Conservation (phyloP, 169 alveolate genomes). For the Besnoitia besnoiti region DNA sequence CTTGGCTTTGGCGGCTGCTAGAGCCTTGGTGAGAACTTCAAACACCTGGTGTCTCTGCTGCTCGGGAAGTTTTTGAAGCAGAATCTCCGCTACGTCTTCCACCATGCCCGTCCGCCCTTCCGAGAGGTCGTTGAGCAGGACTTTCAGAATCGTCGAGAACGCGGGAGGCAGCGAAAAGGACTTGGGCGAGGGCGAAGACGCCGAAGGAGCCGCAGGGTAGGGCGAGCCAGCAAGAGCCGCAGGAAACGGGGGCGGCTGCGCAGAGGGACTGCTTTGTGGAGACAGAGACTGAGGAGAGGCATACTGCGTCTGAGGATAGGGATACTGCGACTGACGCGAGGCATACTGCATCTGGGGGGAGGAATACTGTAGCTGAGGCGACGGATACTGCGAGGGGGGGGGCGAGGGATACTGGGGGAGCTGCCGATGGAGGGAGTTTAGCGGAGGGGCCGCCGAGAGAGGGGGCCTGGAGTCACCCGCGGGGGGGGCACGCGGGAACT, state of each 20-base stretch:
- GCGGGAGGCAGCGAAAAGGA: neutral
- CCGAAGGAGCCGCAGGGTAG: neutral
- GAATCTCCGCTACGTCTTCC: constrained; percentile 7
- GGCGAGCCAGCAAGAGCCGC: neutral
- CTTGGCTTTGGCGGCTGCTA: neutral
- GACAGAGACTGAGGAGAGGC: neutral
- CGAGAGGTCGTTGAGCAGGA: neutral
- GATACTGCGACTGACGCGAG: too few relatives aligned
- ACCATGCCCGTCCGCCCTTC: neutral
- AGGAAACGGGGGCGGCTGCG: neutral
- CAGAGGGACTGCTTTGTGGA: neutral
- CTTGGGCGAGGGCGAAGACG: neutral
- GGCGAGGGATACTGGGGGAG: neutral
- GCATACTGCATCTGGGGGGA: neutral
- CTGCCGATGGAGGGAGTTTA: neutral
- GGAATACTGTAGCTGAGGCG: neutral
- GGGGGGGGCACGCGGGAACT: too few relatives aligned
- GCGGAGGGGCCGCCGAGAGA: neutral
- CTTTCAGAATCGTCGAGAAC: constrained; percentile 3
- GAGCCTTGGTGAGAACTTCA: neutral
- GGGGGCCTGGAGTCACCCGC: too few relatives aligned
- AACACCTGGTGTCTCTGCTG: constrained; percentile 18
- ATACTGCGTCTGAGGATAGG: neutral
- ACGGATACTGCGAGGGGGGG: neutral
- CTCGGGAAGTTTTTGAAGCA: constrained; percentile 16